Base-by-base conservation (phyloP, 2,329 filamentous ascomycete species). In the Aspergillus felis region DNA sequence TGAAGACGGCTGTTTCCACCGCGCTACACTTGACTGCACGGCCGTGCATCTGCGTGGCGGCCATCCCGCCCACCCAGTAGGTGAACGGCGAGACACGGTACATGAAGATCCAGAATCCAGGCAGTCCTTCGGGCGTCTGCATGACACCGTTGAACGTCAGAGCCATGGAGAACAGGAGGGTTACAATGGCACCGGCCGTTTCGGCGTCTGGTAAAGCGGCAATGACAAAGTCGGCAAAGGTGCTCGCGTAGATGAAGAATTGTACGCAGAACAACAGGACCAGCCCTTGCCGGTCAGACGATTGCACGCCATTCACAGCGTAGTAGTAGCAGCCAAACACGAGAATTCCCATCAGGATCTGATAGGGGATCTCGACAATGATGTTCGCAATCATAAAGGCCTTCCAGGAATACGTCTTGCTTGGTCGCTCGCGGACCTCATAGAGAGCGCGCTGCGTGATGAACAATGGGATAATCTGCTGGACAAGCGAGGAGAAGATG, bases 281-380 rank as follows among this genome's bases (percentile, higher is more conserved):
- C 10, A 93, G 83, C 1, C 79, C 88, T 8, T 90, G 89, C 32
- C 91, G 89, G 66, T 89, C 84, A 4, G 82, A 73, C 2, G 87
- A 82, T 58, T 84, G 78, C 59, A 83, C 81, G 1, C 79, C 78
- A 14, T 79, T 74, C 1, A 95, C 85, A 1, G 91, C 90, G 72
- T 94, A 96, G 79, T 95, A 96, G 84, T 89, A 93, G 73, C 82
- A 87, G 69, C 90, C 82, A 78, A 81, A 96, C 79, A 92, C 87
- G 62, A 94, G 74, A 12, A 87, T 81, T 4, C 87, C 84, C 82
- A 91, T 66, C 28, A 94, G 72, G 0, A 86, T 83, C 73, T 94
- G 91, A 88, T 90, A 96, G 0, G 91, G 90, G 2, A 96, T 76
- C 72, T 96, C 92, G 55, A 92, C 90, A 28, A 92, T 76, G 64